Evolutionary conservation across 805 yeast species (phyloP).

Genomic region (Barnettozyma sucrosica): DNA sequence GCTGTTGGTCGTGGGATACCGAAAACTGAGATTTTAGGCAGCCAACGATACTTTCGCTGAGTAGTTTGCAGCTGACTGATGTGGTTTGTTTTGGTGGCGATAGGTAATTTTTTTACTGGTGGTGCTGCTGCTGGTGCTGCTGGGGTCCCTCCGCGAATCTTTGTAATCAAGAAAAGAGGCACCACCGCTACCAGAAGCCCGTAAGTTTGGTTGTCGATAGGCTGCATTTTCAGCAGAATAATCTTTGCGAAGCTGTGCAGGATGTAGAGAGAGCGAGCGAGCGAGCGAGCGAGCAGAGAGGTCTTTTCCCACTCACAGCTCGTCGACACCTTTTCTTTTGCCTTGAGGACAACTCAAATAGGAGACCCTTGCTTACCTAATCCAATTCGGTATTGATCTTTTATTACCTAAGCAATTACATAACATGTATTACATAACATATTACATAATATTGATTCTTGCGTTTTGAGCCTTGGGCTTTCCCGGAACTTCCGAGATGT

Average conservation of each 20-base stretch:
- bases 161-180: neutral
- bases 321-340: too few relatives aligned
- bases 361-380: neutral
- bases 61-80: neutral
- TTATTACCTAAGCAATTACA: too few relatives aligned
- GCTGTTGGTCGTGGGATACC: neutral
- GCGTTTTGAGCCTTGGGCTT: too few relatives aligned
- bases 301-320: too few relatives aligned
- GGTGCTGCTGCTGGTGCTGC: neutral
- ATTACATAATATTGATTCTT: neutral
- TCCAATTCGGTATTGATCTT: too few relatives aligned
- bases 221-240: too few relatives aligned
- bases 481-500: neutral
- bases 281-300: too few relatives aligned
- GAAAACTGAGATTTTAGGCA: neutral
- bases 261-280: too few relatives aligned
- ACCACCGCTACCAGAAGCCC: neutral
- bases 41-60: neutral
- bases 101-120: neutral
- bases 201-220: too few relatives aligned
- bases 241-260: too few relatives aligned
- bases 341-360: neutral
- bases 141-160: neutral
- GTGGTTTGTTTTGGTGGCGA: slow-evolving; percentile 3
- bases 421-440: too few relatives aligned